These are phyloP conservation scores for Lipomyces japonicus DNA, from an alignment of 805 yeast genomes.

Conservation along the genomic window DNA sequence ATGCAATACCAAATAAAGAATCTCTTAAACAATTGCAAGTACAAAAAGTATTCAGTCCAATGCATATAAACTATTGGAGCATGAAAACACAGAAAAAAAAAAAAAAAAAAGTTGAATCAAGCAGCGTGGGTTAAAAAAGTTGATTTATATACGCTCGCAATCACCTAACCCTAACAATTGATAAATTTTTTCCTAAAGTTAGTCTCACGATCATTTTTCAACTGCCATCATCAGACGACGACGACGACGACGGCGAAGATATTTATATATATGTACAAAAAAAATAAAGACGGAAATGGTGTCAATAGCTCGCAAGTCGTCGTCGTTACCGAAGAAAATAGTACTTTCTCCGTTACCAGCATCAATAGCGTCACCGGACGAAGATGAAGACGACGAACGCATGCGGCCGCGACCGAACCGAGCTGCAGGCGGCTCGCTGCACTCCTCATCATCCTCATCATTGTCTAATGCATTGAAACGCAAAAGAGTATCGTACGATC, in stretches of 20 bases:
- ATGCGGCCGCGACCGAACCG: not conserved
- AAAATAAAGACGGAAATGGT: conserved; percentile 1
- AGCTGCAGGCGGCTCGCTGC: conserved; percentile 1
- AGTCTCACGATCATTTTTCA: too few species aligned
- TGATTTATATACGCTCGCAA: too few species aligned
- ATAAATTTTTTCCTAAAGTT: too few species aligned
- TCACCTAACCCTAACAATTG: too few species aligned
- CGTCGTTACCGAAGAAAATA: conserved; percentile 1
- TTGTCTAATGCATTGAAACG: not conserved
- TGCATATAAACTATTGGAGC: too few species aligned
- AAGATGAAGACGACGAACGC: not conserved
- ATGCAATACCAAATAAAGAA: too few species aligned
- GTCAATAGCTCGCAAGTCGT: conserved; percentile 6
- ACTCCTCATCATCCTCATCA: not conserved
- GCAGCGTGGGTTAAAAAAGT: too few species aligned
- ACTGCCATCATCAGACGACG: not conserved
- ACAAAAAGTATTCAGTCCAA: too few species aligned
- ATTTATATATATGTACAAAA: not conserved
- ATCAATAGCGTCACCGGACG: conserved; percentile 3
- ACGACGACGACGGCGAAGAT: not conserved
- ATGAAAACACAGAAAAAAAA: too few species aligned
- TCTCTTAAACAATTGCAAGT: too few species aligned
- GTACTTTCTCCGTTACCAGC: not conserved
- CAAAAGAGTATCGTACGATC: conserved; percentile 3
- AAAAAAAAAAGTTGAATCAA: too few species aligned